Percentiles rank a stretch among this genome's conserved stretches.
Conservation (phyloP, 2,329 filamentous ascomycete genomes). For the Aureobasidium melanogenum region DNA sequence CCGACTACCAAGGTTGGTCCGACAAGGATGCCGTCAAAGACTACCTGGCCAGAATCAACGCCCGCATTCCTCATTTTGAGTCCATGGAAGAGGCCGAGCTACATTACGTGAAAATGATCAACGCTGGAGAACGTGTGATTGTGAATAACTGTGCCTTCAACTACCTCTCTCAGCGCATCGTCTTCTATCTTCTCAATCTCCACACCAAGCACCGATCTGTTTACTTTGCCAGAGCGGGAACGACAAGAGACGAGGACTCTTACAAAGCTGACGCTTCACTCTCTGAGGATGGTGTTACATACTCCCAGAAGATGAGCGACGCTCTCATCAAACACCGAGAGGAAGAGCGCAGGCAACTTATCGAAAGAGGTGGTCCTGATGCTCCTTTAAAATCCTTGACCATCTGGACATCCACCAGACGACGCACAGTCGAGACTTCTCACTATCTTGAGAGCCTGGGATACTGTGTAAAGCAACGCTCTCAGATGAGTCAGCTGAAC, state of each 20-base stretch:
- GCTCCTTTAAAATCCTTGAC: conserved; percentile 69
- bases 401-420: conserved; percentile 90
- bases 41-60: conserved; percentile 81
- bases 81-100: conserved; percentile 91
- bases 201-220: conserved; percentile 94
- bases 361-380: conserved; percentile 56
- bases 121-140: conserved; percentile 83
- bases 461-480: conserved; percentile 81
- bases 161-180: conserved; percentile 92
- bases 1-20: conserved; percentile 90
- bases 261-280: conserved; percentile 87
- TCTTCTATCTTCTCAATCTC: conserved; percentile 95
- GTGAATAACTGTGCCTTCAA: conserved; percentile 97
- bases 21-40: conserved; percentile 86
- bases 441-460: conserved; percentile 69
- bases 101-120: conserved; percentile 99
- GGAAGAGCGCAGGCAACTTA: conserved; percentile 62
- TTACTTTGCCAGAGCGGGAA: conserved; percentile 83
- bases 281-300: conserved; percentile 69
- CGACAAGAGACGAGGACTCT: conserved; percentile 77
- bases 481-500: conserved; percentile 95
- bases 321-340: conserved; percentile 75
- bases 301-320: conserved; percentile 79
- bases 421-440: conserved; percentile 83
- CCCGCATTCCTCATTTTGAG: conserved; percentile 91